Evolutionary conservation across 768 basidiomycete species (phyloP), one percentile per base, ranked within the genome.

Genomic region (Russula vinacea): DNA sequence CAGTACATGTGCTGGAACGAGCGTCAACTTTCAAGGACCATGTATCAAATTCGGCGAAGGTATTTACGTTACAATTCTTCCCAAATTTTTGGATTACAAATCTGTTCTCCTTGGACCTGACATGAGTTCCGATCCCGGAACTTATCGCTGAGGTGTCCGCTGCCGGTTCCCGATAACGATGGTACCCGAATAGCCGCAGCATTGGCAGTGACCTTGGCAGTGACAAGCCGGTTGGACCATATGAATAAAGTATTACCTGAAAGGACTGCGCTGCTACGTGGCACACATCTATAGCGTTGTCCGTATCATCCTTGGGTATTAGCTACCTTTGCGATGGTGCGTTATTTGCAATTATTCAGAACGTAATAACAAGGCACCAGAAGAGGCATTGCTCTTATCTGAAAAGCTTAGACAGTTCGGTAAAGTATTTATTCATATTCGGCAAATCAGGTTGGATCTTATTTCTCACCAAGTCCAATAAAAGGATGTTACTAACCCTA

Each of bases 291-390:
- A 26, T 50, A 5, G 29, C 29, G 29, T 29, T 29, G 29, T 29
- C 29, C 29, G 29, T 29, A 29, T 29, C 29, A 29, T 29, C 29
- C 29, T 5, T 29, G 29, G 29, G 29, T 29, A 29, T 29, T 29
- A 29, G 29, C 29, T 29, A 42, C 17, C 35, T 37, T 37, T 37
- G 35, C 1, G 7, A 37, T 37, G 35, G 35, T 37, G 4, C 17
- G 44, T 45, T n/a, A 45, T 47, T 47, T 47, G 45, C 6, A 47
- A 47, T 47, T 22, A 22, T 2, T 6, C 7, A 22, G n/a, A n/a
- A 57, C 56, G 40, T 56, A 56, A 57, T 33, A 56, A 42, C 24
- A 56, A 42, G 58, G 49, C 26, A 59, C 58, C 9, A 37, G 24
- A 26, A 37, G 29, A 29, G 29, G 33, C 8, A 51, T 53, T 22